Evolutionary conservation across 371 early-diverging fungal species (phyloP), one percentile per base, ranked within the genome.

Genomic region (Capniomyces stellatus): DNA sequence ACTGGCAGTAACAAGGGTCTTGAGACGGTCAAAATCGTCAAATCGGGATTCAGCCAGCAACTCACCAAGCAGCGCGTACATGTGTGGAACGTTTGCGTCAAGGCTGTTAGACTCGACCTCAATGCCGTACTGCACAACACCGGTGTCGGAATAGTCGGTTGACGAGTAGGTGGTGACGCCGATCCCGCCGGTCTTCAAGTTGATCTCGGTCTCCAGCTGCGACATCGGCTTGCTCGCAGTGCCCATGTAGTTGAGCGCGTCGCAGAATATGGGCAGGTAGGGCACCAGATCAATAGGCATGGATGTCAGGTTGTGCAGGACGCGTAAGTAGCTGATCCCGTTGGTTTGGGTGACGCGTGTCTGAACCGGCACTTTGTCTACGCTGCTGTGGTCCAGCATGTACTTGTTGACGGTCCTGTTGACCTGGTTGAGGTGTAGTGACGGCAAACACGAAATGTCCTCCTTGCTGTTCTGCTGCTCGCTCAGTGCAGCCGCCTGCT

Each of bases 321-420:
- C 73, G 43, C 77, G 70, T 39, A 91, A 72, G 61, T 93, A 95
- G n/a, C 89, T 84, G 46, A 95, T 79, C 18, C 91, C 93, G 58
- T 95, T 95, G 21, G 96, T 92, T 15, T 35, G 6, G 0, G 92
- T 81, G 1, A 77, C 71, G 52, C 89, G 73, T 80, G 81, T 82
- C 50, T 87, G 85, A 19, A 83, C 78, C n/a, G 69, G 69, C 19
- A 68, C 67, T 35, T 55, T 52, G n/a, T 58, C 71, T 29, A 79
- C 61, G 8, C 75, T 75, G 41, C 73, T 75, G 53, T 79, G 78
- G 30, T 80, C 80, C 54, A 92, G 62, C 2, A 79, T 71, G 53
- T 74, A 79, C 2, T 76, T 73, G 48, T 74, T 77, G 2, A 75
- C 65, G 52, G 79, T 69, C 29, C 64, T 64, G 2, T 78, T 64